These are phyloP conservation scores for Cyclaneusma minus DNA, from an alignment of 2,329 filamentous ascomycete genomes.

Conservation along the genomic window DNA sequence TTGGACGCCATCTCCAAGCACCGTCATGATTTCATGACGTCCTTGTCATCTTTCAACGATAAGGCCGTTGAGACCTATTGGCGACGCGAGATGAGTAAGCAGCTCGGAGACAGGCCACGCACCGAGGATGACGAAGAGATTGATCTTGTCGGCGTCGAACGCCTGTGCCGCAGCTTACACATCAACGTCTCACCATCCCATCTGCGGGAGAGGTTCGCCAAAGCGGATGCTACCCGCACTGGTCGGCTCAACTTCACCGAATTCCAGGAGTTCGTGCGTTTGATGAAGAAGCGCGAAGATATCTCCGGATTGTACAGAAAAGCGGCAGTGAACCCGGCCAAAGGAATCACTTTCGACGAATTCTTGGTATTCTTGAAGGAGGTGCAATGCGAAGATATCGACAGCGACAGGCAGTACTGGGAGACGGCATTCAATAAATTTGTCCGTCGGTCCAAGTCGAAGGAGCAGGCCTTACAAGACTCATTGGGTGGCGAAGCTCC, in stretches of 20 bases:
- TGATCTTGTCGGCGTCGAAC: constrained; percentile 63
- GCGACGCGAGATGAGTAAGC: constrained; percentile 66
- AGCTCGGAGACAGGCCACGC: constrained; percentile 36
- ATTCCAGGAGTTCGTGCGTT: constrained; percentile 69
- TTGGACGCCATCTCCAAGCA: constrained; percentile 74
- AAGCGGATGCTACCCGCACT: constrained; percentile 48
- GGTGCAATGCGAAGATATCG: constrained; percentile 62
- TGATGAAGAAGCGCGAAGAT: constrained; percentile 74
- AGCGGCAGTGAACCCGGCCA: constrained; percentile 39
- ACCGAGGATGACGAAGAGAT: constrained; percentile 50
- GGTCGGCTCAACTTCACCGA: constrained; percentile 62
- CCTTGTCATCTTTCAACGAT: constrained; percentile 71
- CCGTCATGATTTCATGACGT: constrained; percentile 79
- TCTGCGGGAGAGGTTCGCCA: constrained; percentile 57
- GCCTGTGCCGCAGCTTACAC: constrained; percentile 76
- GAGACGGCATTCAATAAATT: constrained; percentile 57
- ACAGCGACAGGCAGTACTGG: constrained; percentile 50
- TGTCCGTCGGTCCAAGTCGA: constrained; percentile 39
- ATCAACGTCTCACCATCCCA: constrained; percentile 74
- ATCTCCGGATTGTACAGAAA: constrained; percentile 57
- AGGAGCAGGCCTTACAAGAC: constrained; percentile 27
- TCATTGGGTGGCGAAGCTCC: constrained; percentile 27
- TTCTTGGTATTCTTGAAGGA: constrained; percentile 64
- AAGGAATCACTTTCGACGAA: constrained; percentile 53
- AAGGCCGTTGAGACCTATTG: constrained; percentile 73